Evolutionary conservation across 306 rosid species (phyloP).

Genomic region (Trifolium subterraneum): DNA sequence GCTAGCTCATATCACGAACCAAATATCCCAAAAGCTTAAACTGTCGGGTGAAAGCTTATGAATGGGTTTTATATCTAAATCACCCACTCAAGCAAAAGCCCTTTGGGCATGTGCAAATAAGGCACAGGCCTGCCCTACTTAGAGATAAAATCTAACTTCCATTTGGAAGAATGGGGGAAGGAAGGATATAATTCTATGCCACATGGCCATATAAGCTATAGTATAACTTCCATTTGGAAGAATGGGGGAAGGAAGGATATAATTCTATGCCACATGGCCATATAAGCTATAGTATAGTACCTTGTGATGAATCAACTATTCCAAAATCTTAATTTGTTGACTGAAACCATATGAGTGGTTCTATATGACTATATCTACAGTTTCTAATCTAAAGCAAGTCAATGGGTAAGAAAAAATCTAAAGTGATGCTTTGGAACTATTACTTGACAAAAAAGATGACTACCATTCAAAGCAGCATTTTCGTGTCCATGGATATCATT

Average conservation of each 20-base stretch:
- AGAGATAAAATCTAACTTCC: neutral
- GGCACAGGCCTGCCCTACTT: neutral
- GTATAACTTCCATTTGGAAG: neutral
- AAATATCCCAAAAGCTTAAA: neutral
- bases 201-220: neutral
- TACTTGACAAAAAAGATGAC: conserved; percentile 31
- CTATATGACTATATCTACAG: neutral
- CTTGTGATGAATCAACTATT: neutral
- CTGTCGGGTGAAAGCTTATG: neutral
- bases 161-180: neutral
- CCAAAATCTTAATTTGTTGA: conserved; percentile 1
- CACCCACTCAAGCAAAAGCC: neutral
- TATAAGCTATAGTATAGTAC: neutral
- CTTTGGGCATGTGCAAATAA: neutral
- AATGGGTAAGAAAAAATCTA: conserved; percentile 23
- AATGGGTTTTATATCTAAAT: neutral
- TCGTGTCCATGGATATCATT: conserved; percentile 23
- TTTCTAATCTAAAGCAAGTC: conserved; percentile 20
- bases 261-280: neutral
- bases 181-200: neutral
- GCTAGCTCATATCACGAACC: conserved; percentile 10
- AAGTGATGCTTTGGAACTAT: conserved; percentile 12
- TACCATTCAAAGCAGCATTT: conserved; percentile 16
- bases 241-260: neutral
- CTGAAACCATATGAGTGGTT: neutral